phyloP scores from a whole-genome alignment of 768 basidiomycete species.

The Porphyrellus cyaneotinctus region DNA sequence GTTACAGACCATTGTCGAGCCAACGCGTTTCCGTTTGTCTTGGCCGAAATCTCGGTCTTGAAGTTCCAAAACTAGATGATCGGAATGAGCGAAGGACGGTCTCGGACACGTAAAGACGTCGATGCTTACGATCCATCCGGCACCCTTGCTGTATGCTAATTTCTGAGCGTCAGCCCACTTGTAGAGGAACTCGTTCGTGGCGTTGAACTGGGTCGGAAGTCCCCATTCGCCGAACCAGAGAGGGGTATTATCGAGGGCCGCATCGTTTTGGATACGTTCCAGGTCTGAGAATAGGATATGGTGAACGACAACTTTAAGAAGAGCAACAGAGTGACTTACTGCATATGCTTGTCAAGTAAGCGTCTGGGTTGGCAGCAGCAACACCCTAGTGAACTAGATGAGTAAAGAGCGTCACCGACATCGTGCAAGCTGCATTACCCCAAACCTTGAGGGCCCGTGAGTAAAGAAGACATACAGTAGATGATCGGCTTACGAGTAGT shows the following conservation, averaged over 20 bases:
- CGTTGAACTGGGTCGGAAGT: slow-evolving; percentile 60
- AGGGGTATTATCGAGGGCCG: slow-evolving; percentile 41
- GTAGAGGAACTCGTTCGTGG: slow-evolving; percentile 55
- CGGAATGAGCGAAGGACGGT: neutral
- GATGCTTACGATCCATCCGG: slow-evolving; percentile 62
- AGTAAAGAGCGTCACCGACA: neutral
- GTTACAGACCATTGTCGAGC: slow-evolving; percentile 58
- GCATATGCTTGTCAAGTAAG: slow-evolving; percentile 67
- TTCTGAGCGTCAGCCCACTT: slow-evolving; percentile 80
- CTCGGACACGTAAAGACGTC: neutral
- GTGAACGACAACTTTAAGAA: neutral
- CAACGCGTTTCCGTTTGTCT: slow-evolving; percentile 42
- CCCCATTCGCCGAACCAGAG: slow-evolving; percentile 61
- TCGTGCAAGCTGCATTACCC: slow-evolving; percentile 37
- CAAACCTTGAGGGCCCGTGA: slow-evolving; percentile 41
- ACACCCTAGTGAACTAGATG: slow-evolving; percentile 49
- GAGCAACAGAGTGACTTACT: slow-evolving; percentile 42
- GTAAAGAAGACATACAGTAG: neutral
- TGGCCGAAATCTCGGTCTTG: slow-evolving; percentile 56
- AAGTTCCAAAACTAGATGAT: slow-evolving; percentile 63
- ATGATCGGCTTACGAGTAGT: slow-evolving; percentile 53
- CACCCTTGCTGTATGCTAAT: slow-evolving; percentile 52
- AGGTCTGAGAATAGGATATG: slow-evolving; percentile 43
- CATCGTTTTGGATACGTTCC: slow-evolving; percentile 47
- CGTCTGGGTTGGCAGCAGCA: slow-evolving; percentile 56